Base-by-base conservation (phyloP, 441 rosid genomes). In the Adansonia gregorii region DNA sequence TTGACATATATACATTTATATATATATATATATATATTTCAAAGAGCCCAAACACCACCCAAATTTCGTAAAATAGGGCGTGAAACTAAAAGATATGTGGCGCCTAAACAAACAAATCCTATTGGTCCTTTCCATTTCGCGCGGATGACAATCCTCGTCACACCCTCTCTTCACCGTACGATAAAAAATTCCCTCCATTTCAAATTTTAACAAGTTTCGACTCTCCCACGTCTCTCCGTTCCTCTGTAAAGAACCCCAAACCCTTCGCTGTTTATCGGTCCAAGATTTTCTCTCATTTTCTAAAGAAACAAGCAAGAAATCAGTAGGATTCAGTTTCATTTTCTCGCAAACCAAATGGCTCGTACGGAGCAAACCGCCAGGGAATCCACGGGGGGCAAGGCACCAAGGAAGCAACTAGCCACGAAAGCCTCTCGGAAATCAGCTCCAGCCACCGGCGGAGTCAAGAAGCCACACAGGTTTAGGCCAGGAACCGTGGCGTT, bases 381-480 rank as follows among this genome's bases (percentile, higher is more conserved):
- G 24, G 84, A 86, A 72, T 87, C 87, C 0, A 68, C 78, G 0
- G 89, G 87, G 67, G 86, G 89, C 2, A 86, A 84, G 70, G 86
- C 86, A n/a, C 87, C 89, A 0, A 81, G 86, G 84, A 83, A 81
- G 72, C 86, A 79, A n/a, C 67, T 86, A 51, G 86, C 89, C 2
- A 83, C 86, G 6, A 85, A 86, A 78, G 86, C 86, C 1, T 85
- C 88, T 1, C 72, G 85, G 46, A 85, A 85, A 41, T 85, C 83
- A 0, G 88, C 88, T 0, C 86, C 86, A 24, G 88, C 86, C 8
- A 85, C 88, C 6, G 86, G 88, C 10, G 88, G 88, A 22, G 88
- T 85, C 49, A 85, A 86, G 81, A 86, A 86, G 84, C 88, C 88
- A 0, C 88, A 86, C 82, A 83, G 88, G 61, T 86, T 86, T 76